Percentiles rank a stretch among this genome's conserved stretches.
Conservation (phyloP, 1,284 basidiomycete genomes). For the Rhizopogon hawkerae region DNA sequence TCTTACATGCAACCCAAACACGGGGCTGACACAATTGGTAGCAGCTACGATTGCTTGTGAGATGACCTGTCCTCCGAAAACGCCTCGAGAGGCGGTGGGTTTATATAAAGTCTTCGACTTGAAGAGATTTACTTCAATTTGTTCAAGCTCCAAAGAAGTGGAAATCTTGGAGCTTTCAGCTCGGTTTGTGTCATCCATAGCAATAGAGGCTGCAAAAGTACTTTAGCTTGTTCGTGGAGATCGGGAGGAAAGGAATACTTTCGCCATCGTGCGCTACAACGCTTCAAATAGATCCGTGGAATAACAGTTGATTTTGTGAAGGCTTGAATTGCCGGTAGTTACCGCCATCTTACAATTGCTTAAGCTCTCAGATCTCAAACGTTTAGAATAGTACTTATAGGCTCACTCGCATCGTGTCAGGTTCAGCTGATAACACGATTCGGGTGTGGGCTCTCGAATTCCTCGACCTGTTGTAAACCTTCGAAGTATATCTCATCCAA, state of each 20-base stretch:
- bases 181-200: slow-evolving; percentile 33
- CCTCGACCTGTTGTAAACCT: too few relatives aligned
- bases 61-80: slow-evolving; percentile 88
- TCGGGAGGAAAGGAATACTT: not conserved
- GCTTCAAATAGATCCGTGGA: too few relatives aligned
- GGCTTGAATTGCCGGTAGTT: too few relatives aligned
- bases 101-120: slow-evolving; percentile 67
- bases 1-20: slow-evolving; percentile 64
- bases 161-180: slow-evolving; percentile 56
- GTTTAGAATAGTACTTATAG: too few relatives aligned
- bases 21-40: slow-evolving; percentile 60
- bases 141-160: slow-evolving; percentile 68
- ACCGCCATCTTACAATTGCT: too few relatives aligned
- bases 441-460: slow-evolving; percentile 1
- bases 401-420: not conserved
- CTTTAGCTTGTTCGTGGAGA: too few relatives aligned
- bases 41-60: slow-evolving; percentile 80
- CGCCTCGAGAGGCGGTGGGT: slow-evolving; percentile 62
- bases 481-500: too few relatives aligned
- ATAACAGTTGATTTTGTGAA: too few relatives aligned
- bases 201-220: not conserved
- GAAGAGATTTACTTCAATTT: slow-evolving; percentile 69
- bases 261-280: too few relatives aligned
- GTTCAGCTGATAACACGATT: not conserved
- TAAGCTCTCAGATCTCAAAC: too few relatives aligned